Base-by-base conservation (phyloP, 83 land plant species). In the Diphasiastrum complanatum region DNA sequence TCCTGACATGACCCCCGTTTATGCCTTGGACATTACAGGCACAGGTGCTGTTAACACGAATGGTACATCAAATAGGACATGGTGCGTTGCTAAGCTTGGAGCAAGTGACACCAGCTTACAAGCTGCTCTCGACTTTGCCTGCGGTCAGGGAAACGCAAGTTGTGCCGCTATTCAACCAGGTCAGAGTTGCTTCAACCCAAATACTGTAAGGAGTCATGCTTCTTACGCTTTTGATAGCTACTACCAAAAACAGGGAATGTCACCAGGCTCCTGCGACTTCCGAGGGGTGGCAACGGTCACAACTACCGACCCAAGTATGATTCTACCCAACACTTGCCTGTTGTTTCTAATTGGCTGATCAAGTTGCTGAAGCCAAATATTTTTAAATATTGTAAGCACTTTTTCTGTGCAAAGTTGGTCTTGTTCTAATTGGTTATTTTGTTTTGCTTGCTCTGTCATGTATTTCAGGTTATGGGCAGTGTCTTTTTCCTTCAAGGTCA, bases 181-280 rank as follows among this genome's bases (percentile, higher is more conserved):
- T 0, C 79, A 63, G 26, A 33, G 28, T 33, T 83, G 86, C 58
- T 83, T 62, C 45, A 43, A 76, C 19, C 86, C 86, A 27, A 64
- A 83, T 48, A 79, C 80, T 22, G 43, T 79, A n/a, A 51, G 47
- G 0, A 67, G 65, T 60, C 89, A 85, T 57, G 89, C 89, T 2
- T 85, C 85, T 1, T 85, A 71, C 72, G 89, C 89, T n/a, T 85
- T 85, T 64, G 80, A 85, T 32, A 85, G 61, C 70, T 85, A 85
- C 47, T 85, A 77, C 50, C 85, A 79, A 79, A 85, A 62, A 45
- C 73, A 79, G 40, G 78, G 77, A 43, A 51, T 65, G 30, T 64
- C 78, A 0, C 52, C 83, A 3, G 64, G 60, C 1, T 73, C 79
- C 47, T 83, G 86, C 38, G 73, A 43, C n/a, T 83, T 83, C 30